Base-by-base conservation (phyloP, 306 rosid genomes). In the Abrus pulchellus region DNA sequence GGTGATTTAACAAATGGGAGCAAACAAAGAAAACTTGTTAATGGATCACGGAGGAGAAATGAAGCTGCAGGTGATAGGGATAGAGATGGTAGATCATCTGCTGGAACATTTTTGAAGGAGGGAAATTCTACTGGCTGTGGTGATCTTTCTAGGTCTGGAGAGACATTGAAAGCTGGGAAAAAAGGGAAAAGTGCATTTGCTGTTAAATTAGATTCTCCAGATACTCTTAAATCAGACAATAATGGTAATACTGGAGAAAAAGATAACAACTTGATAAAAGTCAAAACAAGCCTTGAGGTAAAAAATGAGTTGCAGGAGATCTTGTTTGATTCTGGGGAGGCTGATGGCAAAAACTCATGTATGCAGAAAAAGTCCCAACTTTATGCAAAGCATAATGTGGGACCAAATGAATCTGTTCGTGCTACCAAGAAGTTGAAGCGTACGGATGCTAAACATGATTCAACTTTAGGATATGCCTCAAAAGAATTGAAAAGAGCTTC, bases 391-490 rank as follows among this genome's bases (percentile, higher is more conserved):
- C 77, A 83, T 86, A 85, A 72, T 80, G 59, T 68, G 72, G 88
- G 73, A 61, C 66, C 86, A 80, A 87, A 84, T 83, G 94, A 89
- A 65, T 68, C 74, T 65, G 68, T 80, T 59, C 97, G 74, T 77
- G 82, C 89, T 57, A 45, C 90, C 63, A 93, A 90, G 87, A 96
- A 87, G 85, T 80, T 82, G 63, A 93, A 86, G 84, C 82, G 33
- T 33, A 74, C 68, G 56, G 93, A 90, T 52, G 50, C 86, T 20
- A 84, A 88, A 47, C 91, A 89, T 47, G 83, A 66, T 76, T 7
- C 72, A 65, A 20, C 78, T 20, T 68, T 45, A 61, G 86, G 88
- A 71, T 75, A 86, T 74, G 77, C 79, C 34, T 50, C 82, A 9
- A 91, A 88, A 87, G 86, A 57, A 67, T 56, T 64, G 48, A 90